phyloP scores from a whole-genome alignment of 2,329 filamentous ascomycete species.

The Colletotrichum abscissum region DNA sequence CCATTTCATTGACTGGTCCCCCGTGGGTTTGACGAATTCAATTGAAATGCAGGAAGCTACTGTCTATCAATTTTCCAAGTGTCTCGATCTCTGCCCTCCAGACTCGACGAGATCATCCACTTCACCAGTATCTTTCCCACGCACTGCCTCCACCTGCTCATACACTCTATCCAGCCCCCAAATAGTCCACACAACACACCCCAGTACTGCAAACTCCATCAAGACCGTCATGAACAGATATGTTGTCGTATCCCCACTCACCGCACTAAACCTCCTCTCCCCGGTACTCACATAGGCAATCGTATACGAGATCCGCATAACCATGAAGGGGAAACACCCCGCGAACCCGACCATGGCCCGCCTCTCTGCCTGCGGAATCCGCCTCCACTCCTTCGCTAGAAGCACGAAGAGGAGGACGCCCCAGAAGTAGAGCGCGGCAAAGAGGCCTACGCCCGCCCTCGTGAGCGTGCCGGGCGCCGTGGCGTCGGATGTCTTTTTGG shows the following conservation, averaged over 20 bases:
- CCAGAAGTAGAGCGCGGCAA: constrained; percentile 36
- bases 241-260: constrained; percentile 28
- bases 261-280: constrained; percentile 30
- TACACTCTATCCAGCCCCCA: constrained; percentile 1
- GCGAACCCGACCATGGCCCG: constrained; percentile 29
- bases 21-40: not conserved
- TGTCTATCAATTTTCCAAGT: not conserved
- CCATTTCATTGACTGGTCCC: not conserved
- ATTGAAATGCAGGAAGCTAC: not conserved
- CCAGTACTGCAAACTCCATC: constrained; percentile 30
- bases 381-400: constrained; percentile 19
- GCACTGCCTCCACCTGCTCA: not conserved
- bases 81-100: not conserved
- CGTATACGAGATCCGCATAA: constrained; percentile 35
- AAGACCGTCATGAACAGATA: constrained; percentile 35
- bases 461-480: constrained; percentile 34
- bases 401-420: constrained; percentile 27
- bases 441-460: constrained; percentile 34
- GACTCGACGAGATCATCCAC: constrained; percentile 4
- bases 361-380: constrained; percentile 22
- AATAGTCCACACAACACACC: constrained; percentile 16
- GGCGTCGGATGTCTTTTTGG: constrained; percentile 24
- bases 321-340: constrained; percentile 27
- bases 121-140: not conserved
- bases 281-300: constrained; percentile 37